Evolutionary conservation across 2,329 filamentous ascomycete species (phyloP), one percentile per base, ranked within the genome.

Genomic region (Zalaria obscura): DNA sequence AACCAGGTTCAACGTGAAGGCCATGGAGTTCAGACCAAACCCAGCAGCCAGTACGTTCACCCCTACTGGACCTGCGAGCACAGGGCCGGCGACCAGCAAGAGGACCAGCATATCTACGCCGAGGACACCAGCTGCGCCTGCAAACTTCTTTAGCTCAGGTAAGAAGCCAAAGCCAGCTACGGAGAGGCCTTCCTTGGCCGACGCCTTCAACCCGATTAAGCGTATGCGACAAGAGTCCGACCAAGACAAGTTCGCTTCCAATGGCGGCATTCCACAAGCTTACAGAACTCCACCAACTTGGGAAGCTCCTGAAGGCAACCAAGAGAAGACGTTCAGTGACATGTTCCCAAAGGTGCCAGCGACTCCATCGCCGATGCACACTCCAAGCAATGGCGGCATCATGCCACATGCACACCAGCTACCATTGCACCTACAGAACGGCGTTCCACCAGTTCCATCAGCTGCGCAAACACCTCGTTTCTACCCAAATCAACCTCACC

Each of bases 261-360:
- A 91, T 54, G 80, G 79, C 37, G 87, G 86, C n/a, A 75, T 95
- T 40, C 81, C 82, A 32, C 81, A 82, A 27, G 79, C 89, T 3
- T 95, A 81, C 60, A 80, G 86, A 52, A 96, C 91, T 1, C 68
- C 72, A 7, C 87, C 87, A 1, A 88, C 81, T 0, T 98, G 91
- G 89, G 78, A 82, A 46, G 76, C 78, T 45, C 64, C 78, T 25
- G 66, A 76, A 38, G 77, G 79, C 18, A 81, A 85, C 48, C 69
- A 75, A 35, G 83, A 93, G 48, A 84, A 83, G 53, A 83, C 76
- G 0, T 93, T 88, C 59, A 74, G 76, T 39, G 76, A 89, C 52
- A 77, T 84, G 54, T 91, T 95, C 60, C 85, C 93, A 51, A 72
- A 75, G 38, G 41, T 37, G 9, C 63, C 77, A 51, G 67, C 76